Evolutionary conservation across 139 green algal genomes (phyloP).

Genomic region (Ettlia oleoabundans): DNA sequence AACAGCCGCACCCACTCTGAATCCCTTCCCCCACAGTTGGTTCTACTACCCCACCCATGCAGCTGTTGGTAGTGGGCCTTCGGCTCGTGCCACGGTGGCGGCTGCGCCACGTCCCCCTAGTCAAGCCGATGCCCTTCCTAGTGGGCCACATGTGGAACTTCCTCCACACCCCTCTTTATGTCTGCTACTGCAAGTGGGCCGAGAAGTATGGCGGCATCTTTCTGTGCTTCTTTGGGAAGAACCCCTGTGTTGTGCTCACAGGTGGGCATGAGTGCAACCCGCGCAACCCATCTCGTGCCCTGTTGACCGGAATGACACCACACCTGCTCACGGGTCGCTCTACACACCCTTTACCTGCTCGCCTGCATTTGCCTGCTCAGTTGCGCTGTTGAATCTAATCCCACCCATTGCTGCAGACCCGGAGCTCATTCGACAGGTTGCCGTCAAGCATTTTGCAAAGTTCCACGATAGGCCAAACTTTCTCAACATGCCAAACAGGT

Average conservation of each 20-base stretch:
- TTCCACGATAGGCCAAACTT: conserved; percentile 11
- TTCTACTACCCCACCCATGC: neutral
- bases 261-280: neutral
- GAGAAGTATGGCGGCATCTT: conserved; percentile 25
- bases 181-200: neutral
- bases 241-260: conserved; percentile 8
- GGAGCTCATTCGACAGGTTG: conserved; percentile 12
- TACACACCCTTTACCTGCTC: neutral
- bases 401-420: conserved; percentile 26
- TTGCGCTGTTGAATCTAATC: neutral
- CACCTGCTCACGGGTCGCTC: neutral
- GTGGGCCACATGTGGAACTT: conserved; percentile 16
- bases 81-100: neutral
- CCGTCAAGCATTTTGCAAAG: conserved; percentile 12
- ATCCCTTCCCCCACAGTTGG: too few relatives aligned
- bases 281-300: too few relatives aligned
- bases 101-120: conserved; percentile 1
- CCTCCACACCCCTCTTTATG: neutral
- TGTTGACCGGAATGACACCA: neutral
- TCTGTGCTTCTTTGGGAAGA: conserved; percentile 19
- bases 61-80: conserved; percentile 1
- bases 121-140: neutral
- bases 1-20: too few relatives aligned
- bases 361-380: neutral
- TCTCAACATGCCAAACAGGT: neutral